phyloP scores from a whole-genome alignment of 2,329 filamentous ascomycete genomes.

The Fusarium pininemorale region DNA sequence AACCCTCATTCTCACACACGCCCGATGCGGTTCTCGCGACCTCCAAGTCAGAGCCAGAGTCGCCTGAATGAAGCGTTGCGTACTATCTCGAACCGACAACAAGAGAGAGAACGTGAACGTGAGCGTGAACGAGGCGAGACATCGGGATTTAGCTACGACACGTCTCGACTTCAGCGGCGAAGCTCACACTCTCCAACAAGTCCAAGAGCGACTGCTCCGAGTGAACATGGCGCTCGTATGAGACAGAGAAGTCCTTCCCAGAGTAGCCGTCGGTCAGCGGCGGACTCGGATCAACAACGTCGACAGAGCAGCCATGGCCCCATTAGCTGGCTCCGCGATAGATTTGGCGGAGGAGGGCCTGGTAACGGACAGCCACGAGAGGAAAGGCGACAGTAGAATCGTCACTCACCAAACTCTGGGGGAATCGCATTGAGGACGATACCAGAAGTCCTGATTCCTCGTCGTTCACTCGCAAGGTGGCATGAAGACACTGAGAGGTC shows the following conservation, averaged over 20 bases:
- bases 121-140: slow-evolving; percentile 34
- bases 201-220: slow-evolving; percentile 42
- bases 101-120: slow-evolving; percentile 39
- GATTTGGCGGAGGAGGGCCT: slow-evolving; percentile 48
- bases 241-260: slow-evolving; percentile 53
- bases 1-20: slow-evolving; percentile 16
- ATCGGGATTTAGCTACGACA: slow-evolving; percentile 45
- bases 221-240: slow-evolving; percentile 46
- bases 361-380: slow-evolving; percentile 43
- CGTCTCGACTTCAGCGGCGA: slow-evolving; percentile 49
- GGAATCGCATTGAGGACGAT: not conserved
- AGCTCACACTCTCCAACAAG: slow-evolving; percentile 53
- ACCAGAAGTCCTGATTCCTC: not conserved
- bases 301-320: slow-evolving; percentile 49
- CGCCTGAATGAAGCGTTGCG: slow-evolving; percentile 46
- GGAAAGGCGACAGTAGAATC: slow-evolving; percentile 41
- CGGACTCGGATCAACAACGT: slow-evolving; percentile 44
- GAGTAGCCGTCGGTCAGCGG: slow-evolving; percentile 44
- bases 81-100: slow-evolving; percentile 42
- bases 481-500: not conserved
- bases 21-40: slow-evolving; percentile 32
- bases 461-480: not conserved
- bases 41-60: slow-evolving; percentile 42
- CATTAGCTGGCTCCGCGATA: slow-evolving; percentile 56
- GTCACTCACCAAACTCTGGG: slow-evolving; percentile 13